Conservation (phyloP, 1,284 basidiomycete genomes). For the Apiotrichum veenhuisii region DNA sequence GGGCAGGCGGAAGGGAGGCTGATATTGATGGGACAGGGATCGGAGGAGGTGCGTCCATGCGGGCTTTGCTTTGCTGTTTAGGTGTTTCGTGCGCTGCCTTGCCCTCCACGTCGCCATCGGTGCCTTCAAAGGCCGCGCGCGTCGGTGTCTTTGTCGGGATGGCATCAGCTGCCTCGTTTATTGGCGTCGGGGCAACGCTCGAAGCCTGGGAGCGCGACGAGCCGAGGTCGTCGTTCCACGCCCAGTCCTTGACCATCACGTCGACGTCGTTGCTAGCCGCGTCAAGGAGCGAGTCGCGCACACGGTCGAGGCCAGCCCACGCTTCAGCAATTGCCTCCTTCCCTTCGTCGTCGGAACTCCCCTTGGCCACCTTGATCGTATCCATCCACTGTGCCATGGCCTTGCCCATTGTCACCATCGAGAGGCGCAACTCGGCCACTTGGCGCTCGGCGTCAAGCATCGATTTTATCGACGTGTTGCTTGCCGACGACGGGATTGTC, state of each 20-base stretch:
- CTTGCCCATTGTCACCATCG: conserved; percentile 48
- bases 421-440: conserved; percentile 42
- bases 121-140: not conserved
- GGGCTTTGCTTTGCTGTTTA: not conserved
- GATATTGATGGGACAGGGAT: not conserved
- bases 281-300: conserved; percentile 38
- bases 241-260: conserved; percentile 43
- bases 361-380: conserved; percentile 13
- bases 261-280: conserved; percentile 40
- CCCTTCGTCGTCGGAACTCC: not conserved
- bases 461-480: conserved; percentile 26
- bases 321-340: conserved; percentile 12
- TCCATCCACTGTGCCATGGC: conserved; percentile 44
- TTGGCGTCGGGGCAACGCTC: not conserved
- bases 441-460: conserved; percentile 43
- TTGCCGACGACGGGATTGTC: conserved; percentile 17
- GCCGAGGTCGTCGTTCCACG: conserved; percentile 44
- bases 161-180: not conserved
- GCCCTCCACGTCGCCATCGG: not conserved
- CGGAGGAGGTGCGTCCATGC: not conserved
- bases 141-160: not conserved
- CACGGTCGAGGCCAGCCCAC: conserved; percentile 30
- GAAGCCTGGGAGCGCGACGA: conserved; percentile 18
- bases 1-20: not conserved
- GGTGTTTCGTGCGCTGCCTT: conserved; percentile 1